Evolutionary conservation across 805 yeast genomes (phyloP).

Genomic region (Wickerhamia fluorescens): DNA sequence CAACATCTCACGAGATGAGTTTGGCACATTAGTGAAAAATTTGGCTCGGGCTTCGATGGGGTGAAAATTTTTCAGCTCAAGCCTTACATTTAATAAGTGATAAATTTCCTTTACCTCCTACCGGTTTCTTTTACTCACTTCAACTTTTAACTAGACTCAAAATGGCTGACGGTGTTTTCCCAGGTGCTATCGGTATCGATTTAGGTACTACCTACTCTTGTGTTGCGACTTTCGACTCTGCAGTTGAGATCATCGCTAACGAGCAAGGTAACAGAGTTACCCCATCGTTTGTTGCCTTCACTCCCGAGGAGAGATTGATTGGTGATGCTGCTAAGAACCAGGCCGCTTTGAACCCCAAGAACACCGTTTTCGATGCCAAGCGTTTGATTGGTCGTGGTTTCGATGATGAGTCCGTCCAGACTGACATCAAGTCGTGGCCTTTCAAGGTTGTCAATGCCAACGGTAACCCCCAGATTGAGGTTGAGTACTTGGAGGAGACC

Average conservation of each 20-base stretch:
- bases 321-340: conserved; percentile 48
- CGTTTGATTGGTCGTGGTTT: conserved; percentile 57
- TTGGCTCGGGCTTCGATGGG: too few relatives aligned
- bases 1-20: too few relatives aligned
- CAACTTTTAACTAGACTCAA: conserved; percentile 3
- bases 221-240: conserved; percentile 45
- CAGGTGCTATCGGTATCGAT: conserved; percentile 68
- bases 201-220: conserved; percentile 47
- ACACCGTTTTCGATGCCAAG: conserved; percentile 45
- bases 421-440: conserved; percentile 44
- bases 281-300: conserved; percentile 45
- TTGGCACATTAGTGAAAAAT: too few relatives aligned
- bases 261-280: conserved; percentile 48
- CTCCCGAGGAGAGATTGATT: conserved; percentile 42
- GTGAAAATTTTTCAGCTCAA: too few relatives aligned
- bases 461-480: conserved; percentile 43
- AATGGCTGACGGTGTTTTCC: conserved; percentile 99
- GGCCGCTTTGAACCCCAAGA: conserved; percentile 45
- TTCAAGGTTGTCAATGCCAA: conserved; percentile 38
- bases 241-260: conserved; percentile 45
- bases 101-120: conserved; percentile 5
- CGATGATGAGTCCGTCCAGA: conserved; percentile 55
- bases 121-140: conserved; percentile 5
- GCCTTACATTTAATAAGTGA: too few relatives aligned
- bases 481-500: conserved; percentile 41